Evolutionary conservation across 495 filamentous ascomycete genomes (phyloP), one percentile per base, ranked within the genome.

Genomic region (Amphirosellinia nigrospora): DNA sequence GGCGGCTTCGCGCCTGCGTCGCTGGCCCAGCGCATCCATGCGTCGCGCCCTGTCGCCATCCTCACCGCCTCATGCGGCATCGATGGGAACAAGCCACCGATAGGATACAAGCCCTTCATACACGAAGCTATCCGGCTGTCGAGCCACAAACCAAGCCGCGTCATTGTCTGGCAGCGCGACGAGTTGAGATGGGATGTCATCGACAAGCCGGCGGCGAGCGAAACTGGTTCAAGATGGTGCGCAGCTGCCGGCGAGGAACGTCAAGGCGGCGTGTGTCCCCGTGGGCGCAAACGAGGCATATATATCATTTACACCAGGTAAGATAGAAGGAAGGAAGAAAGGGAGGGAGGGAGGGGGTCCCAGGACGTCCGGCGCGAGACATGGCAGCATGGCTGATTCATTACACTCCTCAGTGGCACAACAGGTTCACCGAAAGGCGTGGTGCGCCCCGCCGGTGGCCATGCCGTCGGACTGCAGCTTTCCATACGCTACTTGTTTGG

Each of bases 31-130:
- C 86, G 94, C 10, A 97, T 98, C 66, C 93, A 97, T 48, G 91
- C 92, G 0, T 93, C 90, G 1, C 86, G 88, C 53, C 92, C 94
- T 15, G 86, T 86, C 23, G 88, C 86, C 11, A 89, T 98, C 59
- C 85, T 97, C 79, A 97, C 94, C 4, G 94, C 94, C 3, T 95
- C 92, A 3, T 98, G 94, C 79, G 94, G 94, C 8, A 94, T 97
- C 58, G 94, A 98, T 72, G 94, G 94, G 10, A 84, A 84, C 65
- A 96, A 97, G 75, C 90, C 89, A 1, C 88, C 92, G 6, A 84
- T 90, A 72, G 72, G 83, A 11, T 97, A 97, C 74, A 88, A 89
- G 66, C 86, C 88, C 0, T 87, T 94, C 64, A 85, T 97, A 23
- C 85, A 89, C 70, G 89, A 89, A n/a, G 91, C 90, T 2, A 82